Percentiles rank a stretch among this genome's conserved stretches.
phyloP scores from a whole-genome alignment of 495 filamentous ascomycete genomes.

The Talaromyces ruber region DNA sequence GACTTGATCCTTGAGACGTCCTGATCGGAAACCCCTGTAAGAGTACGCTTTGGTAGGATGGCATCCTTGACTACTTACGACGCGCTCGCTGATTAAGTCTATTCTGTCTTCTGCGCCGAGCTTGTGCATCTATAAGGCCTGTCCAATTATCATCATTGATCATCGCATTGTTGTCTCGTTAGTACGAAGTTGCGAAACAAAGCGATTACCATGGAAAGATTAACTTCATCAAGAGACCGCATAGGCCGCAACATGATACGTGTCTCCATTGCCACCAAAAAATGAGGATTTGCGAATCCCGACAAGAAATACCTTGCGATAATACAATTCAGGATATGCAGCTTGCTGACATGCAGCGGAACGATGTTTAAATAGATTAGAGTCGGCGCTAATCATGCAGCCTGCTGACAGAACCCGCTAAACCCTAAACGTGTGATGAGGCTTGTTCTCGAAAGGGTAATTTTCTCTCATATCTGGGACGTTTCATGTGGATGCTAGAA shows the following conservation, averaged over 20 bases:
- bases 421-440: neutral
- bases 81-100: slow-evolving; percentile 13
- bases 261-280: neutral
- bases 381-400: neutral
- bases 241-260: slow-evolving; percentile 1
- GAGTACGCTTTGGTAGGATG: neutral
- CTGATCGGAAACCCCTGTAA: neutral
- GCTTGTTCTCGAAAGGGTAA: neutral
- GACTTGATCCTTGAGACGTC: neutral
- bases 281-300: neutral
- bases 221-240: neutral
- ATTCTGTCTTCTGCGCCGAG: slow-evolving; percentile 12
- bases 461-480: neutral
- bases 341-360: neutral
- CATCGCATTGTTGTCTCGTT: neutral
- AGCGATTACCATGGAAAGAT: neutral
- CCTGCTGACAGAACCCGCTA: neutral
- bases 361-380: neutral
- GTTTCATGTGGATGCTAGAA: neutral
- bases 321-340: neutral
- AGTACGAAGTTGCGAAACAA: neutral
- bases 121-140: slow-evolving; percentile 10
- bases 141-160: slow-evolving; percentile 16
- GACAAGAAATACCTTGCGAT: neutral
- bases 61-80: slow-evolving; percentile 4